phyloP scores from a whole-genome alignment of 495 filamentous ascomycete genomes.

The Cryomyces antarcticus region DNA sequence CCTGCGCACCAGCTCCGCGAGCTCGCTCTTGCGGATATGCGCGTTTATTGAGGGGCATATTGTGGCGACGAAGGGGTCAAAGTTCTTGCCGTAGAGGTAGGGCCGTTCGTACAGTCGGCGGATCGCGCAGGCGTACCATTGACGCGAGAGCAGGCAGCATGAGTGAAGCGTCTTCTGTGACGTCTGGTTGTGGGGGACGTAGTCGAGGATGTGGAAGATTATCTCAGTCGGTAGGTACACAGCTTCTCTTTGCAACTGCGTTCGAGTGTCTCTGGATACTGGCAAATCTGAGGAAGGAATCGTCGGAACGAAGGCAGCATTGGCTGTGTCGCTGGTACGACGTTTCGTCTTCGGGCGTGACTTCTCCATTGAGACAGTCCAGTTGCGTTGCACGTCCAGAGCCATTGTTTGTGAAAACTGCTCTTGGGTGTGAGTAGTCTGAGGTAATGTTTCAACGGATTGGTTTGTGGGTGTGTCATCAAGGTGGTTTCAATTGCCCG shows the following conservation, averaged over 20 bases:
- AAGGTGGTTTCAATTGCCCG: too few relatives aligned
- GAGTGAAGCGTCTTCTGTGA: constrained; percentile 28
- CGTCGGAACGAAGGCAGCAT: too few relatives aligned
- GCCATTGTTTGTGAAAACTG: too few relatives aligned
- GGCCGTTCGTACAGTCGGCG: constrained; percentile 35
- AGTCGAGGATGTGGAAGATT: constrained; percentile 23
- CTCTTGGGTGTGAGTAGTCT: too few relatives aligned
- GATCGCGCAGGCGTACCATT: constrained; percentile 43
- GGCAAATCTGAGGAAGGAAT: too few relatives aligned
- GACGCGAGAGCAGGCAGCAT: constrained; percentile 35
- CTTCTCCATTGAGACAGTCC: too few relatives aligned
- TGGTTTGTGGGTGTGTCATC: too few relatives aligned
- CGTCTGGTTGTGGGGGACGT: constrained; percentile 7
- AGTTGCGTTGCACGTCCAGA: too few relatives aligned
- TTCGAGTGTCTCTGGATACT: not conserved
- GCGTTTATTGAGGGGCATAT: constrained; percentile 40
- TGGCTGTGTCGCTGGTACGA: too few relatives aligned
- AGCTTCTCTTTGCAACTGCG: not conserved
- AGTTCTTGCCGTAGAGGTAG: constrained; percentile 30
- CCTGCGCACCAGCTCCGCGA: constrained; percentile 32
- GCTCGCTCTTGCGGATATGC: constrained; percentile 30
- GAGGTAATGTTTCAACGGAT: too few relatives aligned
- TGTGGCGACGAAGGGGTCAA: constrained; percentile 35
- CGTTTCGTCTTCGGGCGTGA: too few relatives aligned
- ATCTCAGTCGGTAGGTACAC: constrained; percentile 29